These are phyloP conservation scores for Pseudogymnoascus sp. DNA, from an alignment of 2,329 filamentous ascomycete genomes.

Conservation along the genomic window DNA sequence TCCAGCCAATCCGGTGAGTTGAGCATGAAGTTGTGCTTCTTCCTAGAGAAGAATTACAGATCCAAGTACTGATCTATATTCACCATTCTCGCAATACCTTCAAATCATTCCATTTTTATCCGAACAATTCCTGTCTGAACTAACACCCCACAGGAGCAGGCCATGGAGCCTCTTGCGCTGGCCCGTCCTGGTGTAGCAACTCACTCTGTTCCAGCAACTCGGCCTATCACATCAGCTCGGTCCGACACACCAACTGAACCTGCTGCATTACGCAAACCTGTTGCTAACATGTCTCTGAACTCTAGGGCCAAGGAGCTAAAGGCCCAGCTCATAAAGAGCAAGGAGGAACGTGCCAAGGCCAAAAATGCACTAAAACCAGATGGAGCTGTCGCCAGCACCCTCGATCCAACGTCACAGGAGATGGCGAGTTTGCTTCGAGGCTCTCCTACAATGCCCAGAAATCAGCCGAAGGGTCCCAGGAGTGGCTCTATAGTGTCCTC, in stretches of 20 bases:
- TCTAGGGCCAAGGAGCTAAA: slow-evolving; percentile 28
- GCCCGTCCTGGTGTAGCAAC: not conserved
- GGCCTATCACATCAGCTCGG: slow-evolving; percentile 14
- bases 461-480: not conserved
- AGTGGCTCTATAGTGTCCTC: not conserved
- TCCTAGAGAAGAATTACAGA: not conserved
- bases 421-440: not conserved
- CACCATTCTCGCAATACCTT: not conserved
- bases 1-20: not conserved
- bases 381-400: not conserved
- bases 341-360: slow-evolving; percentile 16
- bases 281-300: slow-evolving; percentile 17
- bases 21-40: not conserved
- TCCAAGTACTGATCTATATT: not conserved
- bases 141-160: slow-evolving; percentile 8
- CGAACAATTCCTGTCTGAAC: not conserved
- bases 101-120: not conserved
- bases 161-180: slow-evolving; percentile 21
- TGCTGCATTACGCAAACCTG: slow-evolving; percentile 14
- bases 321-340: slow-evolving; percentile 25
- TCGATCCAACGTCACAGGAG: not conserved
- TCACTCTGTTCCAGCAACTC: slow-evolving; percentile 2
- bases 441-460: not conserved
- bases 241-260: slow-evolving; percentile 15
- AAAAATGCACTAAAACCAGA: not conserved